phyloP scores from a whole-genome alignment of 805 yeast species.

The Cyberlindnera subsufficiens region DNA sequence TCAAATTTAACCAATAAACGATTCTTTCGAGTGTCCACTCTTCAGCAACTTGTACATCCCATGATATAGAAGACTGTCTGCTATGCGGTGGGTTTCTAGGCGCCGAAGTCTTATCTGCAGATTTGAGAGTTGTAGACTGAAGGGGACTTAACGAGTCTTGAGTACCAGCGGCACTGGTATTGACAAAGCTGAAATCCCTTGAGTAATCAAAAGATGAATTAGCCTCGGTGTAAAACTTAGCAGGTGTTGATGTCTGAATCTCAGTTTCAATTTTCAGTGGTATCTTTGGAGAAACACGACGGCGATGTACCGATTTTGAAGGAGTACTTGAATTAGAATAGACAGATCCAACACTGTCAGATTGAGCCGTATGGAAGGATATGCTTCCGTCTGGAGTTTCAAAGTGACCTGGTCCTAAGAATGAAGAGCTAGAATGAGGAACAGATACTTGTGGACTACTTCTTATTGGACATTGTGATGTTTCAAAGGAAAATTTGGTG shows the following conservation, averaged over 20 bases:
- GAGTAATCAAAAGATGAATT: slow-evolving; percentile 4
- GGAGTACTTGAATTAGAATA: slow-evolving; percentile 17
- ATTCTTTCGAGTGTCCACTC: slow-evolving; percentile 76
- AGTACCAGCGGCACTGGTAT: slow-evolving; percentile 12
- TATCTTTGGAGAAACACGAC: slow-evolving; percentile 9
- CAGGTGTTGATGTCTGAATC: slow-evolving; percentile 12
- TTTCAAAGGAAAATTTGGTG: slow-evolving; percentile 16
- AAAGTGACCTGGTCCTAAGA: not conserved
- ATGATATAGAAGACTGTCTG: slow-evolving; percentile 27
- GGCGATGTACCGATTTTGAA: slow-evolving; percentile 7
- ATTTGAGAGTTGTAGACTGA: slow-evolving; percentile 3
- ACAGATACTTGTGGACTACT: not conserved
- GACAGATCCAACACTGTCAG: slow-evolving; percentile 6
- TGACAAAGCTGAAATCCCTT: slow-evolving; percentile 21
- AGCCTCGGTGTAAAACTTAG: slow-evolving; percentile 1
- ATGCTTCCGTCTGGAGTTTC: slow-evolving; percentile 4
- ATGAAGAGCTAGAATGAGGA: not conserved
- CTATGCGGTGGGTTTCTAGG: slow-evolving; percentile 18
- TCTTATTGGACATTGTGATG: not conserved
- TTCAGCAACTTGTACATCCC: slow-evolving; percentile 48
- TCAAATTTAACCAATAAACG: slow-evolving; percentile 56
- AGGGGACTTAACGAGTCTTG: slow-evolving; percentile 8
- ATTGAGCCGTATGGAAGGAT: slow-evolving; percentile 19
- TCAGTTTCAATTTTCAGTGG: slow-evolving; percentile 11
- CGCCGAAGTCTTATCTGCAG: not conserved